phyloP scores from a whole-genome alignment of 257 asterid genomes.

The Solanum phureja region DNA sequence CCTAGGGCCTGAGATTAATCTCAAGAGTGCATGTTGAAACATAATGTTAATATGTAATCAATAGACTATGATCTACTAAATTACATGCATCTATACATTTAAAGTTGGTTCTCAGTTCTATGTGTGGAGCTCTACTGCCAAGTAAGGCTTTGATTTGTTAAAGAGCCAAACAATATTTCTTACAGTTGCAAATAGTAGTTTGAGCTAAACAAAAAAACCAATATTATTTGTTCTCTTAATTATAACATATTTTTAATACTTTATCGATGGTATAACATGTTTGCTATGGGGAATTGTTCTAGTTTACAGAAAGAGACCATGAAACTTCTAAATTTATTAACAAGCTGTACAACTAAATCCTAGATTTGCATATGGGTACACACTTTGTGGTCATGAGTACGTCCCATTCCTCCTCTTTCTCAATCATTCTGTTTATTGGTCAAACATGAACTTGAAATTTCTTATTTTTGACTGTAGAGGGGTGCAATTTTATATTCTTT shows the following conservation, averaged over 20 bases:
- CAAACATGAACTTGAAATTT: neutral
- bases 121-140: neutral
- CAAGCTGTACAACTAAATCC: constrained; percentile 83
- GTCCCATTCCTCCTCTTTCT: constrained; percentile 13
- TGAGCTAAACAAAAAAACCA: neutral
- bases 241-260: neutral
- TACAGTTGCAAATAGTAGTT: neutral
- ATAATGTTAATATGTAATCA: neutral
- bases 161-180: neutral
- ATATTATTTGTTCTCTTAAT: neutral
- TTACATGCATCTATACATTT: neutral
- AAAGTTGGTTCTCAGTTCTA: neutral
- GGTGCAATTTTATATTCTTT: constrained; percentile 1
- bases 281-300: constrained; percentile 88
- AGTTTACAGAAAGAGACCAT: constrained; percentile 84
- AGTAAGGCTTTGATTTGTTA: neutral
- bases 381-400: constrained; percentile 93
- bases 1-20: neutral
- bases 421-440: neutral
- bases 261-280: constrained; percentile 35
- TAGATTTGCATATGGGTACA: constrained; percentile 83
- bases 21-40: neutral
- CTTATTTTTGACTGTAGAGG: neutral
- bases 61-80: neutral
- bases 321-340: constrained; percentile 86